Percentiles rank a stretch among this genome's conserved stretches.
phyloP scores from a whole-genome alignment of 164 flowering plant species.

The Litsea cubeba region DNA sequence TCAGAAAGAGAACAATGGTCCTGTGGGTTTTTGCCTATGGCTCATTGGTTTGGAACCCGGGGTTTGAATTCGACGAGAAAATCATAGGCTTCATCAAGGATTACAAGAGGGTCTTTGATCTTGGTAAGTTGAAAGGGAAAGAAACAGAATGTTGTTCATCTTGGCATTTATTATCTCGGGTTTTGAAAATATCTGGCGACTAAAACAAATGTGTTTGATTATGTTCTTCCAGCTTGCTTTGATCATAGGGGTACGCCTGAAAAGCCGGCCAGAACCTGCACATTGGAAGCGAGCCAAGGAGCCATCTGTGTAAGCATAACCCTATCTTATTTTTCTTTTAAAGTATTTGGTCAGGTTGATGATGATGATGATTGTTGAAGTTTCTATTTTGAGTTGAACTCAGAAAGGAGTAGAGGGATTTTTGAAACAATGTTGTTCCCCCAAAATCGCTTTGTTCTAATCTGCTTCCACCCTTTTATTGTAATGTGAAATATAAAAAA shows the following conservation, averaged over 20 bases:
- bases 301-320: constrained; percentile 73
- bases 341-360: neutral
- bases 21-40: constrained; percentile 98
- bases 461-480: too few species aligned
- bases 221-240: constrained; percentile 72
- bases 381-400: too few species aligned
- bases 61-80: constrained; percentile 86
- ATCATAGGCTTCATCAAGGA: constrained; percentile 80
- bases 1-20: constrained; percentile 59
- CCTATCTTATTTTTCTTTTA: neutral
- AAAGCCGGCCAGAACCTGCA: constrained; percentile 92
- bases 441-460: too few species aligned
- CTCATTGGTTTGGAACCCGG: constrained; percentile 93
- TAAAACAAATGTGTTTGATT: neutral
- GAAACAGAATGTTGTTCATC: neutral
- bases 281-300: constrained; percentile 73
- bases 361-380: neutral
- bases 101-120: constrained; percentile 82
- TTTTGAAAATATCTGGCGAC: neutral
- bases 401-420: too few species aligned
- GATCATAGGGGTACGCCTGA: constrained; percentile 98
- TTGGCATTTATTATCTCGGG: neutral
- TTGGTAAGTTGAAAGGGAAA: constrained; percentile 43
- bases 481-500: too few species aligned
- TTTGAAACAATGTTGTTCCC: too few species aligned